Base-by-base conservation (phyloP, 306 rosid genomes). In the Dryas alaskensis region DNA sequence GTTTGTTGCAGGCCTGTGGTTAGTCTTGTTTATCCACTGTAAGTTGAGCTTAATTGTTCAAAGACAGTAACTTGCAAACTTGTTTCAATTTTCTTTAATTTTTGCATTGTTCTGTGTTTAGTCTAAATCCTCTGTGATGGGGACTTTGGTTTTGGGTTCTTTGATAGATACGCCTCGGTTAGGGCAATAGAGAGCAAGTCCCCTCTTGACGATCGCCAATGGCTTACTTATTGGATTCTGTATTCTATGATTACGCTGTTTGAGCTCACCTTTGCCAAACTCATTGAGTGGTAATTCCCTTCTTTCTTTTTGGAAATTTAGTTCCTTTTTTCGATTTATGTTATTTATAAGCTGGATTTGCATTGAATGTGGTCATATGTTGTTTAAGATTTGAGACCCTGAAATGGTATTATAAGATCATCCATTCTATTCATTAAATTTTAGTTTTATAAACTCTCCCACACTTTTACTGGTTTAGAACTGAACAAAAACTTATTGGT, bases 211-310 rank as follows among this genome's bases (percentile, higher is more conserved):
- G 99, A 95, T 84, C 99, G 88, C 73, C 99, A 95, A 63, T 95
- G 99, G 99, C 93, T 92, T 50, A 95, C 97, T 48, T 95, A 95
- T 70, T 95, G 99, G 99, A 89, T 95, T 77, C 95, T 95, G 6
- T 87, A 95, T 76, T 95, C 99, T 49, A 54, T 95, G 90, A 90
- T 95, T 70, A 95, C 99, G 5, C 93, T 95, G 60, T 73, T 90
- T 75, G 99, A 95, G 83, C 97, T 95, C 70, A 95, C 99, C 60
- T 92, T 95, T 77, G 84, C 84, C 76, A 95, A 87, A 79, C 51
- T 87, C 49, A 84, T 95, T 78, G 98, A 92, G 77, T 95, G 99
- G 99, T 95, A 85, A 69, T 10, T 25, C 46, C 39, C 22, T 57
- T 64, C n/a, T 61, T 16, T 40, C 69, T 37, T 51, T 68, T 22